Conservation (phyloP, 202 grass and related monocot genomes). For the Bolboschoenoplectus hybrid region DNA sequence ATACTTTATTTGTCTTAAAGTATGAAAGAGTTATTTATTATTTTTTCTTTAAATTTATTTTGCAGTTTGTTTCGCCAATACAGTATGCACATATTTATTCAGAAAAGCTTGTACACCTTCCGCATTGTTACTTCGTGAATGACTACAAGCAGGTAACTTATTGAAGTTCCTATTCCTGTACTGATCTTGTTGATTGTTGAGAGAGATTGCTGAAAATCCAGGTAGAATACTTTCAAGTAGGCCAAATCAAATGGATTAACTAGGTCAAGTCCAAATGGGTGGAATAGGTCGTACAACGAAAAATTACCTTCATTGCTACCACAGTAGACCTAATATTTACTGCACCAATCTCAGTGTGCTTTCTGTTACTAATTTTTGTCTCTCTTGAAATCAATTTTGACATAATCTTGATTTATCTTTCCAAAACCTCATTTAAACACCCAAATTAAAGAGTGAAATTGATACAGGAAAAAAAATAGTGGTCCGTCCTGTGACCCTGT, state of each 20-base stretch:
- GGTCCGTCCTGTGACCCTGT: background rate
- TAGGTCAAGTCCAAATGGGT: background rate
- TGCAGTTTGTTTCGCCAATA: constrained; percentile 88
- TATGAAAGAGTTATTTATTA: constrained; percentile 30
- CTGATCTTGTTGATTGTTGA: constrained; percentile 6
- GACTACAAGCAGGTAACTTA: constrained; percentile 81
- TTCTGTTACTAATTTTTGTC: background rate
- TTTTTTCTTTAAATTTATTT: constrained; percentile 29
- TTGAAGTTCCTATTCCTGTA: background rate
- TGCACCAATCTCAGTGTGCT: background rate
- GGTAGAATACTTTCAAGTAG: background rate
- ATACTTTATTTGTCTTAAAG: constrained; percentile 20
- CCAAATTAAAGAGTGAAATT: constrained; percentile 5
- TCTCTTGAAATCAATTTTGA: constrained; percentile 31
- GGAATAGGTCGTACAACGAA: background rate
- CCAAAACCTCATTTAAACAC: background rate
- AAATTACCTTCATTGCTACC: background rate
- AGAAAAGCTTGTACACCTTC: constrained; percentile 84
- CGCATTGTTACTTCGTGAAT: constrained; percentile 95
- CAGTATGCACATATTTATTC: constrained; percentile 77
- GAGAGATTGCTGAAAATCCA: background rate
- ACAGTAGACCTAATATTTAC: background rate
- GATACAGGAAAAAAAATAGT: background rate
- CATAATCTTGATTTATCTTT: background rate
- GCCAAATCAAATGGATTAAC: background rate